A percentile compares a stretch with the other conserved stretches of the same genome.
These are phyloP conservation scores for Globisporangium carolinianum DNA, from an alignment of 352 stramenopile genomes.

Conservation along the genomic window DNA sequence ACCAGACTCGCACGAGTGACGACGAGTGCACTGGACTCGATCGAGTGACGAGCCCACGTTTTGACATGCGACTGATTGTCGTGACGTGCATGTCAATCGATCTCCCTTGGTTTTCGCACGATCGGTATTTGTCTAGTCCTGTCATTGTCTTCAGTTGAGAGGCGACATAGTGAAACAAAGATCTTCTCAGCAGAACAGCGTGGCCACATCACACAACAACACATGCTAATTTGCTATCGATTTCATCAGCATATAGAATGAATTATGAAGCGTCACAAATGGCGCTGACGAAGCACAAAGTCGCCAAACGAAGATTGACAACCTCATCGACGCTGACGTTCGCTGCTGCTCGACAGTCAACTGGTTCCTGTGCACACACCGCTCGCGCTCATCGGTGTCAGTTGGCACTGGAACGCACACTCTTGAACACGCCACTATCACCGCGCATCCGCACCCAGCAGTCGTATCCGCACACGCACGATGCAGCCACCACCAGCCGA, in stretches of 20 bases:
- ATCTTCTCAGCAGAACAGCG: too few relatives aligned
- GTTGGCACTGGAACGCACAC: background rate
- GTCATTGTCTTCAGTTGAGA: too few relatives aligned
- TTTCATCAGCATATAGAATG: too few relatives aligned
- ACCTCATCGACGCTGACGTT: background rate
- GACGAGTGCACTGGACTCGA: background rate
- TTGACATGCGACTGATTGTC: background rate
- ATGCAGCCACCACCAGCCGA: background rate
- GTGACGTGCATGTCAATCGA: background rate
- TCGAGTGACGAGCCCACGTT: too few relatives aligned
- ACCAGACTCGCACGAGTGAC: background rate
- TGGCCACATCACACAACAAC: background rate
- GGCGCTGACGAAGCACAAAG: background rate
- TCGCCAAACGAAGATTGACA: background rate
- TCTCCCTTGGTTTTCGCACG: too few relatives aligned
- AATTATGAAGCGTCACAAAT: too few relatives aligned
- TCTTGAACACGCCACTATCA: background rate
- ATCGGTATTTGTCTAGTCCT: too few relatives aligned
- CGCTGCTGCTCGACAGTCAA: background rate
- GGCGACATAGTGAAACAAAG: too few relatives aligned
- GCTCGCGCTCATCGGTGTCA: background rate
- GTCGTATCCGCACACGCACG: background rate
- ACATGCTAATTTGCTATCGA: too few relatives aligned
- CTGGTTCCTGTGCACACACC: background rate
- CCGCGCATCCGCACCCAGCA: background rate